Base-by-base conservation (phyloP, 306 rosid genomes). In the Rosa persica region DNA sequence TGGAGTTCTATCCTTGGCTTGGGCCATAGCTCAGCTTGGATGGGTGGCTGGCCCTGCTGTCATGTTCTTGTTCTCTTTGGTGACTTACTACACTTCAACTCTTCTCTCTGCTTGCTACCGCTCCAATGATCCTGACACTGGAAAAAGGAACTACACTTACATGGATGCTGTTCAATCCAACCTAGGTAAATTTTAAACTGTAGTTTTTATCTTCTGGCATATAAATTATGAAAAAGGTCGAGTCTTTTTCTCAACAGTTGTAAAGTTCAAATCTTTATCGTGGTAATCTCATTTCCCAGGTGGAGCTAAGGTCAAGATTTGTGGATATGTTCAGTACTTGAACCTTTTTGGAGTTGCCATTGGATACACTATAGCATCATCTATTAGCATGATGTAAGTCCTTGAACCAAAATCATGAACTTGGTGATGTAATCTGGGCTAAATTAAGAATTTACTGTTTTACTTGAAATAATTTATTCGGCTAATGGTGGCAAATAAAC, bases 1-100 rank as follows among this genome's bases (percentile, higher is more conserved):
- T 17, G 97, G 97, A 8, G 97, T 92, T 38, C 57, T 92, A 22
- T 86, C 97, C 3, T 74, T 92, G 83, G 97, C 95, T 34, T 92
- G 94, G 94, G 94, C 97, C 15, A 80, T 74, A 19, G 94, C 97
- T 48, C 97, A 92, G 80, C 88, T 92, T 47, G 97, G 97, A 81
- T 92, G 95, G 97, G 48, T 92, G 52, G 92, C 89, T 38, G 97
- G 97, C 6, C 87, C 90, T 36, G 62, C 72, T 30, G 85, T 81
- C 2, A 90, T 92, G 87, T 11, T 84, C 34, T 47, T 90, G 67
- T 92, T 92, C 85, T 82, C 96, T 19, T 8, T 70, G 22, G 86
- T 92, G 2, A 92, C 97, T 66, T 84, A 83, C 78, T 92, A 86
- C 77, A 90, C 95, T 54, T 85, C 93, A 44, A 57, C 76, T 55